Evolutionary conservation across 148 eudicot species (phyloP), one percentile per base, ranked within the genome.

Genomic region (Vaccinium macrocarpon): DNA sequence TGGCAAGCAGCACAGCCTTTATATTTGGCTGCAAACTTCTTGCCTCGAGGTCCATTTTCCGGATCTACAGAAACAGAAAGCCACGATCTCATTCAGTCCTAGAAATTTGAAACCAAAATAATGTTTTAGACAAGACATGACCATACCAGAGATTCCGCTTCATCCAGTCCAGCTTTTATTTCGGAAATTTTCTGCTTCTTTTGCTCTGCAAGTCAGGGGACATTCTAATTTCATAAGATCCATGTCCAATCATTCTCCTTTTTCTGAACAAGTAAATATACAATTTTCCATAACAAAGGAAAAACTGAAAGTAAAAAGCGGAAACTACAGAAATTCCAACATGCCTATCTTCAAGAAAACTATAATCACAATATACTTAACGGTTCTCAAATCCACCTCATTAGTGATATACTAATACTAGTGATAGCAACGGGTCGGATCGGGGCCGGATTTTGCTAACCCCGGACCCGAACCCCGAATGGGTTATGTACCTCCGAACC

Each of bases 11-110:
- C 73, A 91, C 89, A 71, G 90, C 91, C 88, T 84, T 91, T 56
- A 91, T 85, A 84, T 86, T 91, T 53, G 93, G 93, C 85, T 85
- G 93, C 87, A 91, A 82, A 83, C 90, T 88, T 84, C 93, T 90
- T 74, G 93, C 93, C 86, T 91, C 93, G 61, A 88, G 88, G 84
- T 91, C 93, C 93, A 91, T 91, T 84, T 91, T 91, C 79, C 92
- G 88, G 82, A 89, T 90, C 93, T 91, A 84, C 57, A 80, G 77
- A 89, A 73, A 35, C 51, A 79, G 68, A 38, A 46, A 66, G 48
- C 21, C 50, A 75, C 29, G 3, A 23, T 57, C 42, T 76, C 48
- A 46, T 13, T 46, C 0, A 64, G 27, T 14, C 16, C 5, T 72
- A 35, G n/a, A 25, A 83, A 8, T 66, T 27, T 66, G 59, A 83